Evolutionary conservation across 2,329 filamentous ascomycete genomes (phyloP), one percentile per base, ranked within the genome.

Genomic region (Fusarium sp.): DNA sequence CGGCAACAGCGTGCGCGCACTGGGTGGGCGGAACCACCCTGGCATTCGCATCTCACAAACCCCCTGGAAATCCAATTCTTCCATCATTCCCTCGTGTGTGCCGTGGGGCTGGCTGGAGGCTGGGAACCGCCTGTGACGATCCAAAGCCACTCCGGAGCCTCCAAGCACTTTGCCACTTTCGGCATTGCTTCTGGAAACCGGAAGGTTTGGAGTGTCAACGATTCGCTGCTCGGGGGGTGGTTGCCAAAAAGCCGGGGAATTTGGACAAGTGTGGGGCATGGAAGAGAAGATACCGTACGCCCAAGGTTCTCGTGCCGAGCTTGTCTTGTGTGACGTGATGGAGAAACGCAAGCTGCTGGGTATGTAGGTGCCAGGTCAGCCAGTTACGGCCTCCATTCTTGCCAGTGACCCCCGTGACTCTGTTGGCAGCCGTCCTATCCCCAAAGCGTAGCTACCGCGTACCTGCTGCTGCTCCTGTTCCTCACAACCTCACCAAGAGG

Each of bases 381-480:
- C 31, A 29, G 27, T 54, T 55, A 57, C 62, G 66, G 44, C 54
- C 57, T 54, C 56, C 57, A 65, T 67, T 60, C 61, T 56, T 20
- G 55, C 56, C 54, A 31, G 66, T 64, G 55, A 27, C 58, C 34
- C 38, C 36, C n/a, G 63, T 58, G 53, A 60, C 55, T 16, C 54
- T 40, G 23, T 18, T 42, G 55, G 33, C 33, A 60, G 46, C 27
- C 60, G 68, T 70, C 38, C 67, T 68, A 68, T 65, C 57, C 67
- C 67, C 11, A 70, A 70, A 68, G 64, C 67, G 67, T 70, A 68
- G 57, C 46, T 56, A 29, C 60, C 60, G 40, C 49, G 60, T 65
- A 61, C 57, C 53, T 68, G 23, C 27, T 23, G 50, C 44, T 27
- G 31, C 29, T n/a, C 33, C 16, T 16, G 54, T 34, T 27, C 40